Base-by-base conservation (phyloP, 192 early-diverging fungal genomes). In the Gaertneriomyces sp. region DNA sequence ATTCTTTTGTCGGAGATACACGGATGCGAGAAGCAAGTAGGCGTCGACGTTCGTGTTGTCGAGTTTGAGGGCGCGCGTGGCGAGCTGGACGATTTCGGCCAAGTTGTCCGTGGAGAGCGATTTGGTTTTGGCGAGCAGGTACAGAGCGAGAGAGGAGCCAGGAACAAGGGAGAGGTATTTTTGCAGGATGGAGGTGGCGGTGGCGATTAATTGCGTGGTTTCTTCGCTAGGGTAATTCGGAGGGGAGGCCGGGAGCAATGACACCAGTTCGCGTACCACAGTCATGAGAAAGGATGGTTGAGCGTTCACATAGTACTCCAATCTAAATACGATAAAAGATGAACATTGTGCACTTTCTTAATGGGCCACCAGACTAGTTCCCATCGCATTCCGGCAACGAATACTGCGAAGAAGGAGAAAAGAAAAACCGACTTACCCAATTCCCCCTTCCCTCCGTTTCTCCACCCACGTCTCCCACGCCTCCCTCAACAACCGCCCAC, bases 271-370 rank as follows among this genome's bases (percentile, higher is more conserved):
- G 25, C 25, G 25, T 33, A 33, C 25, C 25, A 33, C 1, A 33
- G 25, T 33, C 41, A 81, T 45, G 10, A 85, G 53, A 43, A 80
- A 76, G 42, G 77, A 80, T 4, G 80, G 80, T 58, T 80, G 78
- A 7, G 76, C 60, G 19, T 64, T 51, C 2, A 69, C 63, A 66
- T 76, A 80, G 66, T 74, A 85, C 11, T 67, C 63, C 5, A 78
- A 64, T 16, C 74, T 79, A 17, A 61, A 25, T 12, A 12, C 3
- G 0, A 40, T 39, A 17, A 8, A 17, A 7, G 0, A 5, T 7
- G 0, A 42, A 20, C 7, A 33, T 33, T 33, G 25, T 33, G 2
- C 25, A 1, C 25, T 33, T 33, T 33, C 2, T 33, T 33, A 33
- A 33, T 33, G 25, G 25, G 25, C 2, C 25, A 33, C 25, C 25